These are phyloP conservation scores for Cordyceps javanica DNA, from an alignment of 2,329 filamentous ascomycete genomes.

Conservation along the genomic window DNA sequence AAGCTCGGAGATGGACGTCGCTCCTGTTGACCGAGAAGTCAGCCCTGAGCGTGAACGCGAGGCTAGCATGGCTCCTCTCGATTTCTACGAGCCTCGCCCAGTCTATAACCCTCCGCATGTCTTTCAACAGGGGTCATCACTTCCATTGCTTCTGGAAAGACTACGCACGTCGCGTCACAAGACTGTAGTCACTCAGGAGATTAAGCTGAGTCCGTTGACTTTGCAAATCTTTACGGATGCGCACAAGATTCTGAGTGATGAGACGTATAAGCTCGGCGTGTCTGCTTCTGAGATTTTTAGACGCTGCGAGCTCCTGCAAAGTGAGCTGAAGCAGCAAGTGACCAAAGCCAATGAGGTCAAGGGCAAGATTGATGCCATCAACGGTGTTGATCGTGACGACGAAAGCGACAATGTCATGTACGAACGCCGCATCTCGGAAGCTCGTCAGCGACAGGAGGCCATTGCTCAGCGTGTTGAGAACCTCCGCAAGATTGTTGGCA, in stretches of 20 bases:
- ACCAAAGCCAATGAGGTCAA: constrained; percentile 59
- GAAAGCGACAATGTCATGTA: constrained; percentile 51
- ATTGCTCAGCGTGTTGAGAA: constrained; percentile 55
- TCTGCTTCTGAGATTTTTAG: constrained; percentile 70
- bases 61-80: constrained; percentile 38
- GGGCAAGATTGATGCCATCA: constrained; percentile 58
- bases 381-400: constrained; percentile 39
- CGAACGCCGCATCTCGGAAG: constrained; percentile 50
- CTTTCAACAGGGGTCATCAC: constrained; percentile 50
- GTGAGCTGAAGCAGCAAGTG: constrained; percentile 63
- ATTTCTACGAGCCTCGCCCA: constrained; percentile 58
- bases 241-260: constrained; percentile 63
- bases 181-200: constrained; percentile 57
- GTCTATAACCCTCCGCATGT: constrained; percentile 57
- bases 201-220: constrained; percentile 64
- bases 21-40: constrained; percentile 33
- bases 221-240: constrained; percentile 66
- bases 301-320: constrained; percentile 60
- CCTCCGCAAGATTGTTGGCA: constrained; percentile 41
- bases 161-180: constrained; percentile 55
- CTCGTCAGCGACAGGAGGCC: constrained; percentile 48
- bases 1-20: constrained; percentile 45
- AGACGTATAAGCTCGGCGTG: constrained; percentile 61
- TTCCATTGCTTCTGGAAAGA: constrained; percentile 50
- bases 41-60: constrained; percentile 38